Conservation (phyloP, 257 asterid species). For the Rhazya stricta region DNA sequence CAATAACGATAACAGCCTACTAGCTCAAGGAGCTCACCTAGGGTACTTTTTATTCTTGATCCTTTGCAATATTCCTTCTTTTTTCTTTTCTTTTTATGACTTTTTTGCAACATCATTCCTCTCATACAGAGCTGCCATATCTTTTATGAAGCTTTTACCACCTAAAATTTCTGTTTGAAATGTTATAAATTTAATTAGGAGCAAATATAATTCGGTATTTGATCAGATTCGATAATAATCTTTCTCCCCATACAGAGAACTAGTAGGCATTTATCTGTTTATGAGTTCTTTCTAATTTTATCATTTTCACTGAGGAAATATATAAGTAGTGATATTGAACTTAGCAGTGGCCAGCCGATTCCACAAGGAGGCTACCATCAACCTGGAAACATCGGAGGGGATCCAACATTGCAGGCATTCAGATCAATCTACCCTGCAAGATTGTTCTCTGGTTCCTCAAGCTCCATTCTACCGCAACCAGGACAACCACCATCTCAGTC, state of each 20-base stretch:
- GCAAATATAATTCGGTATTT: too few relatives aligned
- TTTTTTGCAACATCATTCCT: too few relatives aligned
- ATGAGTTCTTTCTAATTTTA: too few relatives aligned
- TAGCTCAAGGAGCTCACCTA: constrained; percentile 47
- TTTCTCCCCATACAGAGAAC: not conserved
- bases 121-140: not conserved
- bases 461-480: constrained; percentile 31
- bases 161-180: not conserved
- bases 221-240: too few relatives aligned
- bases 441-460: constrained; percentile 34
- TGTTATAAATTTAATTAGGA: too few relatives aligned
- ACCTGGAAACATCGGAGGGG: constrained; percentile 27
- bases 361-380: constrained; percentile 56
- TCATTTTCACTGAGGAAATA: not conserved
- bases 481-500: constrained; percentile 24
- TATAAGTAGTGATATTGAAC: not conserved
- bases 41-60: constrained; percentile 31
- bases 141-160: not conserved
- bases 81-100: not conserved
- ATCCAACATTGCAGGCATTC: constrained; percentile 36
- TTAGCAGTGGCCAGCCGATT: constrained; percentile 55
- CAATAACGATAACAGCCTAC: constrained; percentile 47
- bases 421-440: constrained; percentile 57
- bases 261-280: not conserved
- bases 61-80: not conserved